Base-by-base conservation (phyloP, 495 filamentous ascomycete species). In the Rusavskia elegans region DNA sequence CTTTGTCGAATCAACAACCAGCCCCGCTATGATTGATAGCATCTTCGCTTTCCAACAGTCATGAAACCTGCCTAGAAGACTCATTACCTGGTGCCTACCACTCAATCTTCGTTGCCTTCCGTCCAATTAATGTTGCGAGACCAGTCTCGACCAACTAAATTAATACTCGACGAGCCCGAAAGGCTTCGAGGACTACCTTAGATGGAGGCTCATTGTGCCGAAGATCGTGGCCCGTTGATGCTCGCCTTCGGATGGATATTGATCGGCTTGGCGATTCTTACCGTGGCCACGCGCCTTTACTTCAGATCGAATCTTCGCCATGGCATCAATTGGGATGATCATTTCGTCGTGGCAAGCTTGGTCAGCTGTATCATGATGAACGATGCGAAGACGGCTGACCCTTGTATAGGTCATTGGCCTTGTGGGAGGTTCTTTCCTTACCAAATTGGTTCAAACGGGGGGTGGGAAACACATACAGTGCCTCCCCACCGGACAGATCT, bases 381-480 rank as follows among this genome's bases (percentile, higher is more conserved):
- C 17, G n/a, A 36, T 19, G 14, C 19, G 21, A 19, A 37, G 29
- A n/a, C 38, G 49, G 20, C 50, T 7, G 20, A n/a, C 27, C 27
- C 11, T 25, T 35, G 32, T 41, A 61, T 41, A 61, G 59, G 19
- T 57, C 20, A 44, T 51, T 13, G 59, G 48, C 0, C 52, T 61
- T 13, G 48, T 50, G 4, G 54, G 50, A 45, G 54, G 45, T 13
- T 49, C 48, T 39, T 49, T 48, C 49, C 39, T 55, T 2, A 61
- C 51, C n/a, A 53, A 50, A 20, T 49, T 59, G 19, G 51, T 59
- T 25, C 32, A 52, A 16, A 25, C 48, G 20, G 59, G 59, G 21
- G 41, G 55, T 27, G 59, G 59, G 20, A 45, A 52, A 44, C 59
- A 61, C 23, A 50, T 61, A 16, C 44, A 45, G 20, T 61, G 59